These are phyloP conservation scores for Puya raimondii DNA, from an alignment of 176 grass and related monocot species.

Conservation along the genomic window DNA sequence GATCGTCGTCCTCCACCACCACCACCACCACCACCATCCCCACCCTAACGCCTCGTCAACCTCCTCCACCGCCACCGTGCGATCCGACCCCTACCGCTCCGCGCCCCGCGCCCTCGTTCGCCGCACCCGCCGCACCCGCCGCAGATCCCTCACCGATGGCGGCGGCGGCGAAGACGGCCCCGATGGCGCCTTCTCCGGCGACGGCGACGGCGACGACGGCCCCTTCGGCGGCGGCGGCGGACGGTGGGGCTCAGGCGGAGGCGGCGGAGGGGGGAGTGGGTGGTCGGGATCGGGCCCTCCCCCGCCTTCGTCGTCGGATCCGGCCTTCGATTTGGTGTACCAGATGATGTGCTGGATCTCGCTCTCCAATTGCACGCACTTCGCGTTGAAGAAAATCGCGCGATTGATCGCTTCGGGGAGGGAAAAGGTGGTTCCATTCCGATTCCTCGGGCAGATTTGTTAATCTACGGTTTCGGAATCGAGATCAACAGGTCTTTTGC, in stretches of 20 bases:
- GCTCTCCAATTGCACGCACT: constrained; percentile 56
- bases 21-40: constrained; percentile 8
- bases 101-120: constrained; percentile 35
- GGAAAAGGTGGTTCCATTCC: constrained; percentile 24
- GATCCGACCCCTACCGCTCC: not conserved
- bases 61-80: constrained; percentile 7
- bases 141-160: constrained; percentile 18
- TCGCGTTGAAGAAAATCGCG: constrained; percentile 40
- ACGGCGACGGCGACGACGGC: constrained; percentile 21
- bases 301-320: constrained; percentile 22
- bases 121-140: constrained; percentile 30
- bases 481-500: not conserved
- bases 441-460: constrained; percentile 35
- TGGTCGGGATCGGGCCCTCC: constrained; percentile 20
- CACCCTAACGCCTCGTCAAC: constrained; percentile 13
- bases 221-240: constrained; percentile 13
- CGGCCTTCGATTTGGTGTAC: constrained; percentile 29
- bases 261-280: constrained; percentile 5
- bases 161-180: not conserved
- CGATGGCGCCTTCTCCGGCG: constrained; percentile 24
- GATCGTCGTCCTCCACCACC: constrained; percentile 19
- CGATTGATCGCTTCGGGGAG: constrained; percentile 15
- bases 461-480: constrained; percentile 5
- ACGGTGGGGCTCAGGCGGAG: constrained; percentile 5
- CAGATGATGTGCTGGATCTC: constrained; percentile 52